Evolutionary conservation across 2,329 filamentous ascomycete species (phyloP), one percentile per base, ranked within the genome.

Genomic region (Ophiostoma ips): DNA sequence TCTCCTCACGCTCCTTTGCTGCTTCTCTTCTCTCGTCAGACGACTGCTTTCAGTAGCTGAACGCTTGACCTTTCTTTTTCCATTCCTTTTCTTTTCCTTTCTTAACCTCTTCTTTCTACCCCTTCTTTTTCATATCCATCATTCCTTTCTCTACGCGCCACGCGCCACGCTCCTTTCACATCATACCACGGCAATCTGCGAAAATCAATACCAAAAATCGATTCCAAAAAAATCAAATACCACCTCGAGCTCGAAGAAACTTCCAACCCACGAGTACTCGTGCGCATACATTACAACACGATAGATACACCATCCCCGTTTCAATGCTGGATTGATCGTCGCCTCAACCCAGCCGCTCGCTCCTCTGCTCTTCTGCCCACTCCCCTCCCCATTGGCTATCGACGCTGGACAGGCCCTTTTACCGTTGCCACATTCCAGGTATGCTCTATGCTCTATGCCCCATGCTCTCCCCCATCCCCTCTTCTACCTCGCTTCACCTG

Each of bases 401-500:
- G 9, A 18, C 35, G 8, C 28, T 21, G 40, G 30, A 11, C 33
- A 15, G 33, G n/a, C n/a, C n/a, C n/a, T n/a, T n/a, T n/a, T n/a
- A n/a, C 41, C 41, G 41, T 44, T 44, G 28, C 41, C 41, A 44
- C 41, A 44, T 44, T 44, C 41, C 24, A 44, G 33, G 33, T 34
- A 34, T 4, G 33, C 24, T 28, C 24, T 28, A 28, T 8, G 24
- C 24, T 28, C 24, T n/a, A n/a, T n/a, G n/a, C n/a, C n/a, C n/a
- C n/a, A n/a, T n/a, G n/a, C n/a, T n/a, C n/a, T n/a, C 35, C 12
- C 36, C 13, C 36, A 7, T 9, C 16, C 4, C 18, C 11, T 24
- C 6, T 7, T 16, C 18, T 7, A 6, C 9, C 37, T 41, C 21
- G 5, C 38, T 41, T 9, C 24, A 24, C 28, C 38, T 41, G 24